A percentile compares a stretch with the other conserved stretches of the same genome.
Conservation (phyloP, 2,329 filamentous ascomycete species). For the Elsinoe ampelina region DNA sequence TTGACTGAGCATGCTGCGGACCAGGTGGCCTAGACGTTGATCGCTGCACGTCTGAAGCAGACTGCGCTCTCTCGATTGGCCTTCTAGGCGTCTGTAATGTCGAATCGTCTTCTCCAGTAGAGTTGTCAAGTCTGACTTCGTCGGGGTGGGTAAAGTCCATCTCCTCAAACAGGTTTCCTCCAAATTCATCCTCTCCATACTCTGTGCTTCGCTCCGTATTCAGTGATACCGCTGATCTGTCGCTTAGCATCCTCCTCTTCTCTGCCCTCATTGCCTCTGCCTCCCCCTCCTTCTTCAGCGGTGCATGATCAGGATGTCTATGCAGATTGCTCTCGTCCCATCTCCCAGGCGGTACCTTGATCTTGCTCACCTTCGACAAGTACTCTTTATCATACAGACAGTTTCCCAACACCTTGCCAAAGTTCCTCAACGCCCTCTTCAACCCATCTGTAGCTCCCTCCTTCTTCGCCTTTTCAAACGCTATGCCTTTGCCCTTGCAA, state of each 20-base stretch:
- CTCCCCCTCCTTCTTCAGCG: conserved; percentile 46
- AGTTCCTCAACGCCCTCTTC: conserved; percentile 80
- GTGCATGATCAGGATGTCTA: conserved; percentile 64
- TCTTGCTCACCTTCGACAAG: conserved; percentile 75
- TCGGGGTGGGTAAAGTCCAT: conserved; percentile 58
- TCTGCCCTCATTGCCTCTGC: neutral
- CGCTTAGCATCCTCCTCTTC: conserved; percentile 20
- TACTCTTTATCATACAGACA: conserved; percentile 98
- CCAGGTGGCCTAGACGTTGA: conserved; percentile 19
- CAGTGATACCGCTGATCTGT: conserved; percentile 28
- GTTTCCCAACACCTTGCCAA: conserved; percentile 95
- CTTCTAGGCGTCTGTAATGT: conserved; percentile 18
- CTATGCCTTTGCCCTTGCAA: conserved; percentile 84
- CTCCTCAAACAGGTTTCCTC: conserved; percentile 47
- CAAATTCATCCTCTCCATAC: conserved; percentile 46
- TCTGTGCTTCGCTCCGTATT: conserved; percentile 29
- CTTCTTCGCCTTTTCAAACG: conserved; percentile 98
- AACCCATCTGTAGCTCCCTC: conserved; percentile 91
- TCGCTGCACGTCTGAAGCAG: conserved; percentile 3
- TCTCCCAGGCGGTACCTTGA: conserved; percentile 69
- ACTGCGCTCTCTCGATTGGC: conserved; percentile 19
- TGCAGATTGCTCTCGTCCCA: conserved; percentile 75
- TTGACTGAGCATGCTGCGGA: conserved; percentile 18
- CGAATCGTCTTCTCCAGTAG: conserved; percentile 19
- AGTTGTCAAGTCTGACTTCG: conserved; percentile 53